Evolutionary conservation across 768 basidiomycete species (phyloP), one percentile per base, ranked within the genome.

Genomic region (Boletus pseudopeckii): DNA sequence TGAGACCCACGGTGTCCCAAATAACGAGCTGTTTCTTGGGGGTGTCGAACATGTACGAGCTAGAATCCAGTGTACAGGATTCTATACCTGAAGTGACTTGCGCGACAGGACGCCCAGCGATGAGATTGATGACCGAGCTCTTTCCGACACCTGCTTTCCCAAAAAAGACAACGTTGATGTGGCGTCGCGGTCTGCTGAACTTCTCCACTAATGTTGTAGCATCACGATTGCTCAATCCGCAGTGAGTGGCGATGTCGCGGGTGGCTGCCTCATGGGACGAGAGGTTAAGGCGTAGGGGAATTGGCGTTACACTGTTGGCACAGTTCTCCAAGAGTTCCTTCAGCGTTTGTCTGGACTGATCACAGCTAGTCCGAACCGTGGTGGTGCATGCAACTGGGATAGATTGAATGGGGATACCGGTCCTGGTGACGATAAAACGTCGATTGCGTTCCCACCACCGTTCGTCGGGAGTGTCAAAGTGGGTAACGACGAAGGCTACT

Each of bases 381-480:
- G 28, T 28, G 8, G 28, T 28, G 28, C 8, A 28, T 28, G 28
- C 28, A 28, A 28, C 2, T 28, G 28, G 28, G 28, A 9, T 28
- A 28, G 28, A 28, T 28, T 28, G 28, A 28, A 28, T 28, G 28
- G 28, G 28, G 28, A 28, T 9, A 3, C 28, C 28, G 8, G 28
- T 28, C 28, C 28, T 28, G 28, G 8, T 9, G 28, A 28, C 8
- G 28, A 28, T 28, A 28, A 28, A 28, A 28, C 28, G 28, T 28
- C 28, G 13, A 48, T 75, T 73, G 28, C 39, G n/a, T 22, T 45
- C 38, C 73, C 73, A 74, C 74, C 74, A 76, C 11, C 48, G 50
- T 14, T 66, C 55, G 48, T 66, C 68, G 2, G 58, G 53, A 2
- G 7, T 63, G 56, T 54, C 75, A 6, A 68, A 59, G 20, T 70